phyloP scores from a whole-genome alignment of 164 flowering plant genomes.

The Houttuynia cordata region DNA sequence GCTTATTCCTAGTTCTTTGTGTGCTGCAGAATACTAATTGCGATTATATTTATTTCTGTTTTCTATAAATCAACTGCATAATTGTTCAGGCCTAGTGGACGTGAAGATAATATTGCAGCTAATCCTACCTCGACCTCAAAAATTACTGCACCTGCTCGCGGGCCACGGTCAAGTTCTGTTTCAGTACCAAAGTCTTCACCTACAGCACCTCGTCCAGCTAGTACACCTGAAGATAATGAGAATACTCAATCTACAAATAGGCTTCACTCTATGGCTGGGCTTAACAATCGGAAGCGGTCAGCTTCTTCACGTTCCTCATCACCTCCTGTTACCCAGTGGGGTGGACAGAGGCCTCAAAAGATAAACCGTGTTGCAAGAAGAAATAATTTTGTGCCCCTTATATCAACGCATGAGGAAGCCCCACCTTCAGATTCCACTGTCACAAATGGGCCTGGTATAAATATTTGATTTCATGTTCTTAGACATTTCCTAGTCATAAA shows the following conservation, averaged over 20 bases:
- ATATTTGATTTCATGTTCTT: conserved; percentile 30
- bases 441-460: conserved; percentile 39
- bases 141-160: conserved; percentile 45
- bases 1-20: neutral
- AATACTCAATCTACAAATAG: conserved; percentile 43
- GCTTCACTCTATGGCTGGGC: conserved; percentile 35
- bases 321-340: conserved; percentile 78
- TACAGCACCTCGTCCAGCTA: conserved; percentile 31
- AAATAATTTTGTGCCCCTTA: conserved; percentile 50
- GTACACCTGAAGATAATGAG: conserved; percentile 59
- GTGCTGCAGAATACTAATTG: neutral
- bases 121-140: conserved; percentile 54
- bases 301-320: conserved; percentile 57
- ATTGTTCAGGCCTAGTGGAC: conserved; percentile 36
- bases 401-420: conserved; percentile 46
- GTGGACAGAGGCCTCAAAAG: conserved; percentile 78
- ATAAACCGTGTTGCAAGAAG: conserved; percentile 68
- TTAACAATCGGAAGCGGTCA: conserved; percentile 56
- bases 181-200: conserved; percentile 44
- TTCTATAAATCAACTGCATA: neutral
- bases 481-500: conserved; percentile 30
- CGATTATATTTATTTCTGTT: neutral
- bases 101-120: conserved; percentile 49
- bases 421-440: conserved; percentile 29
- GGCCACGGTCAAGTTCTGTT: conserved; percentile 58